These are phyloP conservation scores for Diphasiastrum complanatum DNA, from an alignment of 83 land plant genomes.

Conservation along the genomic window DNA sequence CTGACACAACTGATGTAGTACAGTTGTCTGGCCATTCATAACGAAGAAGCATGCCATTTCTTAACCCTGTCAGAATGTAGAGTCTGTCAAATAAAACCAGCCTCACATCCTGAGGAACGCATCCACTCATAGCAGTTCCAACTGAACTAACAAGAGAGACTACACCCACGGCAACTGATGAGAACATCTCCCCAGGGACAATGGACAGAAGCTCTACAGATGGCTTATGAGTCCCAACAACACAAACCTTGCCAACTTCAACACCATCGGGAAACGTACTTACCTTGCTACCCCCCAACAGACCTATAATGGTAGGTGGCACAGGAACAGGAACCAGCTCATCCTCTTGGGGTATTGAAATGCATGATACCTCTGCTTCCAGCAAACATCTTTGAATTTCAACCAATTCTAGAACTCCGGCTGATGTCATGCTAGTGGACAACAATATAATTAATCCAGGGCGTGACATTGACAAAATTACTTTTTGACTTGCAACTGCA, in stretches of 20 bases:
- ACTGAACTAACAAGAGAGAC: slow-evolving; percentile 52
- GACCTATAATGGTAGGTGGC: slow-evolving; percentile 30
- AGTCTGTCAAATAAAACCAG: slow-evolving; percentile 68
- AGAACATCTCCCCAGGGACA: slow-evolving; percentile 46
- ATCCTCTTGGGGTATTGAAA: slow-evolving; percentile 66
- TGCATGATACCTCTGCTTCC: slow-evolving; percentile 79
- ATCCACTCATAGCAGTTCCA: slow-evolving; percentile 71
- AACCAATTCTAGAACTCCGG: slow-evolving; percentile 46
- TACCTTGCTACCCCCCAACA: slow-evolving; percentile 20
- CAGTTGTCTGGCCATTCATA: slow-evolving; percentile 73
- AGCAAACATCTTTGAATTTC: slow-evolving; percentile 49
- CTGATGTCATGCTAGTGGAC: slow-evolving; percentile 41
- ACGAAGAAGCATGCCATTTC: slow-evolving; percentile 97
- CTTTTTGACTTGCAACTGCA: slow-evolving; percentile 49
- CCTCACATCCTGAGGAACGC: slow-evolving; percentile 87
- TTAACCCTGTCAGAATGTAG: slow-evolving; percentile 74
- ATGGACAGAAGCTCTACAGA: slow-evolving; percentile 84
- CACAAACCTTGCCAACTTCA: slow-evolving; percentile 46
- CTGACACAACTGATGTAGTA: slow-evolving; percentile 14
- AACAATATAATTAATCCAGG: slow-evolving; percentile 71
- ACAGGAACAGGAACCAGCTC: slow-evolving; percentile 22
- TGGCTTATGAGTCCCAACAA: slow-evolving; percentile 91
- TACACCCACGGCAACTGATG: slow-evolving; percentile 58
- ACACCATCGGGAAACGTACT: slow-evolving; percentile 36
- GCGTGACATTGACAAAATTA: slow-evolving; percentile 71